phyloP scores from a whole-genome alignment of 106 monocot species.

The Dioscorea alata region DNA sequence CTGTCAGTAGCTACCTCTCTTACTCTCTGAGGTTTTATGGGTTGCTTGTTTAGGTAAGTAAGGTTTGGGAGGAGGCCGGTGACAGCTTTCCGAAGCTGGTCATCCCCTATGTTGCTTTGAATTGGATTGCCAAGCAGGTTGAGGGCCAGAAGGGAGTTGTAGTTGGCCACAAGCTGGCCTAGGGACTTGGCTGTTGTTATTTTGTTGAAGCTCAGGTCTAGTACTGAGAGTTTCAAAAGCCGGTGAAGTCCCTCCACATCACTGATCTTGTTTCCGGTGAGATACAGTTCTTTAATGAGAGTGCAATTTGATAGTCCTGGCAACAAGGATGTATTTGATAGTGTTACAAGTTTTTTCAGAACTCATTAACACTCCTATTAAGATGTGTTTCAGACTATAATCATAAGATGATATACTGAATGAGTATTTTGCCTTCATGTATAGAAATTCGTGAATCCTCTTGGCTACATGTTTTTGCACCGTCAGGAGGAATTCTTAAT shows the following conservation, averaged over 20 bases:
- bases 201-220: conserved; percentile 97
- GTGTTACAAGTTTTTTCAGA: no score
- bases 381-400: no score
- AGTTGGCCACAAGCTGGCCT: conserved; percentile 94
- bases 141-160: conserved; percentile 67
- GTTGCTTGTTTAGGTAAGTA: conserved; percentile 76
- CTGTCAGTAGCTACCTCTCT: conserved; percentile 55
- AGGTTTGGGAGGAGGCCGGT: conserved; percentile 63
- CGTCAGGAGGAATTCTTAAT: no score
- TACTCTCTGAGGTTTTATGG: conserved; percentile 54
- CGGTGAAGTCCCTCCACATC: conserved; percentile 85
- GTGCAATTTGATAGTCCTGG: conserved; percentile 83
- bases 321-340: no score
- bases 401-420: no score
- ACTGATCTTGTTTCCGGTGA: conserved; percentile 94
- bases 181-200: conserved; percentile 70
- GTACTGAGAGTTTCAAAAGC: conserved; percentile 68
- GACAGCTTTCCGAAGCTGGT: conserved; percentile 68
- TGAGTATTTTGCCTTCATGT: no score
- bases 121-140: conserved; percentile 87
- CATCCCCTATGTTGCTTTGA: conserved; percentile 76
- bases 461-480: no score
- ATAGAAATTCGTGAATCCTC: no score
- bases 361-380: no score
- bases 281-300: conserved; percentile 82